A percentile compares a stretch with the other conserved stretches of the same genome.
Evolutionary conservation across 495 filamentous ascomycete species (phyloP).

Genomic region (Talaromyces trachyspermus): DNA sequence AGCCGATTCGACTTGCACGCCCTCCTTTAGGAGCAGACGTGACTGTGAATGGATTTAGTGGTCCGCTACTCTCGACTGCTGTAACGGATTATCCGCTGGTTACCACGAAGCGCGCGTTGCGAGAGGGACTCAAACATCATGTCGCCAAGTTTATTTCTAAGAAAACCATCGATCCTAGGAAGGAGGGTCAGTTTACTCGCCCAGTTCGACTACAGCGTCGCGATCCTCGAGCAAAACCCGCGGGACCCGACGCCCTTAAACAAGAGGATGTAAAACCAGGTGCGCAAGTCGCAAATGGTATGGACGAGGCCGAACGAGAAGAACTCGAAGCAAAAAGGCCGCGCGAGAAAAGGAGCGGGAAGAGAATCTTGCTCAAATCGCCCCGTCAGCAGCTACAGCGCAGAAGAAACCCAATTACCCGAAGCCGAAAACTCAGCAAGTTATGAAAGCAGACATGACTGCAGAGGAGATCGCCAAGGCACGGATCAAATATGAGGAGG

Average conservation of each 20-base stretch:
- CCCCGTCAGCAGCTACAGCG: constrained; percentile 54
- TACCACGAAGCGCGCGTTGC: constrained; percentile 70
- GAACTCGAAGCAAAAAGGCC: constrained; percentile 60
- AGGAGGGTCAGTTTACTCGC: constrained; percentile 75
- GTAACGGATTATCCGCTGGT: constrained; percentile 64
- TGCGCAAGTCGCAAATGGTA: constrained; percentile 39
- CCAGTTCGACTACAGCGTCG: constrained; percentile 84
- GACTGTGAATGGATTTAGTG: constrained; percentile 53
- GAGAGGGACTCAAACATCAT: constrained; percentile 78
- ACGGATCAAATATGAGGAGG: constrained; percentile 87
- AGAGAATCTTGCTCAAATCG: constrained; percentile 79
- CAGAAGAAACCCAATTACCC: constrained; percentile 53
- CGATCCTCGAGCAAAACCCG: constrained; percentile 67
- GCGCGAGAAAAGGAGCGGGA: constrained; percentile 78
- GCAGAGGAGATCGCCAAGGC: constrained; percentile 71
- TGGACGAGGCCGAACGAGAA: constrained; percentile 62
- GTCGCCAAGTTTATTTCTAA: constrained; percentile 68
- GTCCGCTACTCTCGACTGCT: constrained; percentile 39
- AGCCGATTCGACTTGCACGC: constrained; percentile 9
- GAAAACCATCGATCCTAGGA: constrained; percentile 58
- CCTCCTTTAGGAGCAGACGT: constrained; percentile 26
- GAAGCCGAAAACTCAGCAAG: constrained; percentile 58
- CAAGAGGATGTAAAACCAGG: constrained; percentile 36
- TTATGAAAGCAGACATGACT: constrained; percentile 73
- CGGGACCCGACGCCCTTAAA: constrained; percentile 33